Evolutionary conservation across 2,329 filamentous ascomycete species (phyloP), one percentile per base, ranked within the genome.

Genomic region (Apiospora aurea): DNA sequence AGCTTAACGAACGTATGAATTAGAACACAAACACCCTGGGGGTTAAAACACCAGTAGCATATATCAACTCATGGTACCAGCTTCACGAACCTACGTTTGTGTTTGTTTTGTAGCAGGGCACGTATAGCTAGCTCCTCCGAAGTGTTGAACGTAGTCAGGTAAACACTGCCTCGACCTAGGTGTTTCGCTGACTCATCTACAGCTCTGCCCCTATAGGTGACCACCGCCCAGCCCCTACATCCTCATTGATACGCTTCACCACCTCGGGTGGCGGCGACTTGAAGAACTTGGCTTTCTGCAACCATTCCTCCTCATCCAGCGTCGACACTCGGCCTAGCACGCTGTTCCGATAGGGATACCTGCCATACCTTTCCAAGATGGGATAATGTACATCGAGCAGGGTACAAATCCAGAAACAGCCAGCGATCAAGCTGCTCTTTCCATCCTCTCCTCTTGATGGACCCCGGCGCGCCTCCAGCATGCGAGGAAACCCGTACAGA

Each of bases 271-370:
- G 67, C 16, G 68, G 66, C 16, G 74, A 72, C 8, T 61, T 73
- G 69, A 77, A 78, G 47, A 75, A 72, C 4, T 41, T 53, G 5
- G 71, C 72, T 67, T 74, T 72, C 34, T 71, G 68, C 26, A 78
- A 61, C 77, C 77, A 81, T 49, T 68, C 73, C 26, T 75, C 53
- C 72, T 80, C 78, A 29, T 76, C 77, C 7, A 67, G 53, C n/a
- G 77, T 78, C 53, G 70, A 72, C 18, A 72, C 67, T 44, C 78
- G 74, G 13, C 78, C 77, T 11, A 74, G 68, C 3, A 74, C 71
- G 14, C 71, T 74, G 46, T 81, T 80, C 24, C 74, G 71, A 49
- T 78, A 80, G 11, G 78, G 78, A 72, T 79, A 80, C 18, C 77
- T 72, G n/a, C 76, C 78, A 72, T 75, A 80, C 21, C 43, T 67